Base-by-base conservation (phyloP, 1,139 yeast genomes). In the Entelexis paramagnoliae region DNA sequence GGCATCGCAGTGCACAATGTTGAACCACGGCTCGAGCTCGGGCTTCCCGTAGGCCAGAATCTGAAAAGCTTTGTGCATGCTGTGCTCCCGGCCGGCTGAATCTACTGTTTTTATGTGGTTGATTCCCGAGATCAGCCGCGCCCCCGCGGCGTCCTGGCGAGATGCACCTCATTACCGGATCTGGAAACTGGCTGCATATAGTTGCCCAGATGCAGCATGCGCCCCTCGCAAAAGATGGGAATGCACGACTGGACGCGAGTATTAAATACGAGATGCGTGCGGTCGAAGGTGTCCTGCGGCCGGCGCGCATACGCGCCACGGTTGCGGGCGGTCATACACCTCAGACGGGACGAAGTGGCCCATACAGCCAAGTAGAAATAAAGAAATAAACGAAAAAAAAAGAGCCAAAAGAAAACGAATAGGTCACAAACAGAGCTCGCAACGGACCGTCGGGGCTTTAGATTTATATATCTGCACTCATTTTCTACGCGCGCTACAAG, bases 1-100 rank as follows among this genome's bases (percentile, higher is more conserved):
- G 2, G 24, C 26, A n/a, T 39, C 45, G 38, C 55, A 53, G 36
- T 53, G 55, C 2, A 46, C 54, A 4, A 51, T 14, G 19, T 19
- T 22, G 30, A 53, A 51, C 55, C 55, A 53, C 2, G 41, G 39
- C 34, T 14, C 20, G 4, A 53, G 50, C 41, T 51, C 49, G 9
- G 41, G 38, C 34, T 36, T 20, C 11, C 36, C 51, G 34, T 17
- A 14, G 13, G 49, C 52, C n/a, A 52, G 42, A 8, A 36, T 1
- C 16, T 13, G 36, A 22, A 52, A 50, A 19, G 38, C 50, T 3
- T 26, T 22, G 4, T 46, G 32, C 52, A 51, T 49, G n/a, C n/a
- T n/a, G n/a, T 36, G 11, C 11, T 19, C 26, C 17, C 7, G n/a
- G 16, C 13, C n/a, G 7, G n/a, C 11, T 9, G 24, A 9, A 36